Base-by-base conservation (phyloP, 2,329 filamentous ascomycete species). In the Tolypocladium cylindrosporum region DNA sequence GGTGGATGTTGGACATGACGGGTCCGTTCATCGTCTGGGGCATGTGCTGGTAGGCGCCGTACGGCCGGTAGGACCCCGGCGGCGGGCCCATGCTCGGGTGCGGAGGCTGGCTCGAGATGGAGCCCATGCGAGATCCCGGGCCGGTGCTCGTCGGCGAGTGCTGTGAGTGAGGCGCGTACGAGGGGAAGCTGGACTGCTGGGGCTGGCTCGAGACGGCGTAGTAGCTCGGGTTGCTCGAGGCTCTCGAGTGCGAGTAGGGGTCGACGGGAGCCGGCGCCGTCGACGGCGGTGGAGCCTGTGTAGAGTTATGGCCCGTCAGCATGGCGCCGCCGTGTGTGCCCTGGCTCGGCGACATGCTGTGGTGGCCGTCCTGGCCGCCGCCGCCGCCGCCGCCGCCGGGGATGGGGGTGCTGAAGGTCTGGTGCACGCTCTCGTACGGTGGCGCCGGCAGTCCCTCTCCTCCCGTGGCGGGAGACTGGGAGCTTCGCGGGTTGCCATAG, bases 1-100 rank as follows among this genome's bases (percentile, higher is more conserved):
- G 89, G 65, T 87, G 83, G 34, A 94, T 81, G 67, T 93, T 94
- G 19, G 89, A 88, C 77, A 93, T 84, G 36, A 93, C 85, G 1
- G 87, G 81, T 1, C 86, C 85, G 48, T 78, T 75, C 77, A 86
- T 81, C n/a, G 79, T 76, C 3, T 87, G 81, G 3, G 88, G 77
- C 4, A 57, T 54, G 37, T 86, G 83, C 36, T 74, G 69, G 58
- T 74, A 72, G 16, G 61, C 64, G 60, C 62, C 63, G 68, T 80
- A 81, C 3, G 76, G 72, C 70, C 70, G 63, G 61, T 84, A 84
- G 19, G 75, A 74, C 57, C 79, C 77, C 27, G 82, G 56, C 34
- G 61, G 82, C 5, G 84, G 80, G 4, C 70, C 72, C 71, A 75
- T 73, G 34, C 65, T 59, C 4, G 69, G 62, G 48, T 63, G 63